These are phyloP conservation scores for Mortierella polycephala DNA, from an alignment of 371 early-diverging fungal genomes.

Conservation along the genomic window DNA sequence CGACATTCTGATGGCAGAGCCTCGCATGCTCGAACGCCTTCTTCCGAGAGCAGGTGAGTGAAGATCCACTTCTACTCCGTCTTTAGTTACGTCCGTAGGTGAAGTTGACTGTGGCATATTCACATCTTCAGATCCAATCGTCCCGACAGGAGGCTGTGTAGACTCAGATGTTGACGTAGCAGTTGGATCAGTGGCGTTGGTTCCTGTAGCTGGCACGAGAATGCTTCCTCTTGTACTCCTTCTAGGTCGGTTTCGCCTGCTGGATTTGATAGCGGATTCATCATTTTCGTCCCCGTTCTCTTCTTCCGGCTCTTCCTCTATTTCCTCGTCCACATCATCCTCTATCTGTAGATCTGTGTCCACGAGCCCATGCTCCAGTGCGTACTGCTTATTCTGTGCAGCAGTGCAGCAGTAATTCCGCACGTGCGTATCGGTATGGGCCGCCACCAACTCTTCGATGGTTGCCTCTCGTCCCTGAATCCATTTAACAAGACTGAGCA, in stretches of 20 bases:
- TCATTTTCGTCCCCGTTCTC: constrained; percentile 14
- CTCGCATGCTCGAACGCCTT: constrained; percentile 54
- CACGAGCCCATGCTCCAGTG: constrained; percentile 33
- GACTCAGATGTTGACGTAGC: neutral
- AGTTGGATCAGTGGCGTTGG: constrained; percentile 18
- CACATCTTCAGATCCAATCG: constrained; percentile 14
- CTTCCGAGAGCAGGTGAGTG: constrained; percentile 46
- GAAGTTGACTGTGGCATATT: constrained; percentile 30
- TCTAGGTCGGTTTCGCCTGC: constrained; percentile 31
- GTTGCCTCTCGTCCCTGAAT: constrained; percentile 66
- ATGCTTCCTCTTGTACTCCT: constrained; percentile 33
- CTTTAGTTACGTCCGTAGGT: constrained; percentile 28
- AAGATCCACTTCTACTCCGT: constrained; percentile 44
- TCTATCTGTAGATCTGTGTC: constrained; percentile 44
- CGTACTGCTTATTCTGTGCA: constrained; percentile 43
- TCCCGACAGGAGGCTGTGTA: neutral
- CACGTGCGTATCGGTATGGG: constrained; percentile 65
- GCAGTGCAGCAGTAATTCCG: constrained; percentile 61
- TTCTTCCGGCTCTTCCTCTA: constrained; percentile 17
- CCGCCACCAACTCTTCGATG: constrained; percentile 60
- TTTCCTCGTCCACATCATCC: constrained; percentile 35
- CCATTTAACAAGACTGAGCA: constrained; percentile 63
- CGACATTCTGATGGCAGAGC: constrained; percentile 44
- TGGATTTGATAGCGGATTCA: neutral
- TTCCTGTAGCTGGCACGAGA: constrained; percentile 26